Conservation (phyloP, 1,139 yeast species). For the Pichia inconspicua region DNA sequence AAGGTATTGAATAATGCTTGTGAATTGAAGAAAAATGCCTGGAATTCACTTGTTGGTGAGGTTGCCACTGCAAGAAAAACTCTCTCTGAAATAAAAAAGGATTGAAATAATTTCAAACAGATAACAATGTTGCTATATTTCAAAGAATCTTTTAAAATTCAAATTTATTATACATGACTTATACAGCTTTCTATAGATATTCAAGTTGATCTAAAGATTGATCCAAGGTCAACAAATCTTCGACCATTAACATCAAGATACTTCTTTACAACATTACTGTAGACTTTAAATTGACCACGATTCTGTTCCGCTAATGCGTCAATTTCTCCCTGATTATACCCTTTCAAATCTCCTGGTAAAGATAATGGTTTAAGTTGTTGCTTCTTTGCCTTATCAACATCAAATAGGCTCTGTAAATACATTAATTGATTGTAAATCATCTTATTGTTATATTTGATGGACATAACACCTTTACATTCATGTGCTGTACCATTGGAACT, state of each 20-base stretch:
- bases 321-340: conserved; percentile 48
- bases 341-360: conserved; percentile 26
- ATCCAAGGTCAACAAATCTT: conserved; percentile 81
- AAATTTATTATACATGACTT: background rate
- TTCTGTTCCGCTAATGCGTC: conserved; percentile 78
- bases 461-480: conserved; percentile 81
- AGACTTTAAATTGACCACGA: conserved; percentile 49
- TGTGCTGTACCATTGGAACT: conserved; percentile 53
- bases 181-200: background rate
- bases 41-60: conserved; percentile 9
- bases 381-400: conserved; percentile 68
- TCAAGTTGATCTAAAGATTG: conserved; percentile 50
- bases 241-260: conserved; percentile 83
- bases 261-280: conserved; percentile 59
- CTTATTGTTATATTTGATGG: conserved; percentile 68
- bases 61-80: conserved; percentile 11
- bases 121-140: background rate
- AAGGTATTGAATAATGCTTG: conserved; percentile 1
- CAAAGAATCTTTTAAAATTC: background rate
- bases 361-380: conserved; percentile 44
- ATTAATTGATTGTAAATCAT: conserved; percentile 80
- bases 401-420: conserved; percentile 72
- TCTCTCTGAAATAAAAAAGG: conserved; percentile 6
- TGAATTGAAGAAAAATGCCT: conserved; percentile 4
- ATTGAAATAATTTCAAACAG: background rate